Evolutionary conservation across 352 stramenopile species (phyloP), one percentile per base, ranked within the genome.

Genomic region (Phytophthora quininea): DNA sequence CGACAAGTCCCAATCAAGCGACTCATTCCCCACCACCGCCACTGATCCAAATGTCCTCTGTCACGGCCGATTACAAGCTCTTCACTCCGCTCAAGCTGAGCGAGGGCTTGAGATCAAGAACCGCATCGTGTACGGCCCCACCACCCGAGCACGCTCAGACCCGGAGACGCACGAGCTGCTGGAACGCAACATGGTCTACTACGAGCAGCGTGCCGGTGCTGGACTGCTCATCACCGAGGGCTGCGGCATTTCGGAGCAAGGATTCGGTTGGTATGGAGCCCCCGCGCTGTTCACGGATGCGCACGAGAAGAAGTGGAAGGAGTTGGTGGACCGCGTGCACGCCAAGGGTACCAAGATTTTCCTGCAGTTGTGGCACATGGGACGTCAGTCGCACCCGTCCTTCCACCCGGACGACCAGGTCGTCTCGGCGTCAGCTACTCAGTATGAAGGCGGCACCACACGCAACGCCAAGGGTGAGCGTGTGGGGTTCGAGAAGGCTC

Each of bases 321-420:
- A 54, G 8, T 46, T 88, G 5, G 62, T 65, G 0, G 73, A 91
- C 27, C 48, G 58, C 19, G 86, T 95, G 11, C 88, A 96, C 59
- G 71, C 59, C 2, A 88, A 88, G 54, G 76, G 61, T 43, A 77
- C 72, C 40, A 72, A 71, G 32, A 93, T 94, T 47, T 89, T 78
- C 58, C 27, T 80, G 40, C 88, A 96, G 67, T 55, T 96, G 8
- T 93, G 84, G 84, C 86, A 96, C 64, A 77, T 85, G 38, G 88
- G 88, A 31, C 69, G 82, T 45, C 48, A 64, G 47, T 54, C 67
- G 0, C 84, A 96, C 62, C 72, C 71, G 47, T 73, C 80, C 47
- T 64, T 74, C 46, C 49, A 75, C 53, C n/a, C 45, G 5, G 56
- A 60, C 31, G 51, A 54, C 32, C 49, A 64, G 4, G 31, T 62